Base-by-base conservation (phyloP, 345 rosid species). In the Rhodomyrtus tomentosa region DNA sequence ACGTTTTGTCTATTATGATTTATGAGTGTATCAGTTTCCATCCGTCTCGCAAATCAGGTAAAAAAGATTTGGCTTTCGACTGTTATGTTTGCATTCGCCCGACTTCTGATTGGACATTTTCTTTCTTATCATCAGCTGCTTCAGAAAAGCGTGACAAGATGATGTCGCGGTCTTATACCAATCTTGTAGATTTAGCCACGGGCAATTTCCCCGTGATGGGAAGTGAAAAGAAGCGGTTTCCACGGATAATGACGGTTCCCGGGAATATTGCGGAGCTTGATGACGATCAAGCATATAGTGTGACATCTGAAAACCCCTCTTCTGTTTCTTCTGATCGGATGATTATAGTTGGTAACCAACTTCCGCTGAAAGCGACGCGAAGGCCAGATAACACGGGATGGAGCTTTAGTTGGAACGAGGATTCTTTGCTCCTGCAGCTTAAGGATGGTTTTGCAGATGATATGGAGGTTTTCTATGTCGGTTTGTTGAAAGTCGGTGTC, bases 131-230 rank as follows among this genome's bases (percentile, higher is more conserved):
- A 81, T 50, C 56, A 51, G 83, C 42, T 51, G 56, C 49, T 36
- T 8, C 36, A 11, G 15, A 25, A 24, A 52, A 53, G 86, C 54
- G 50, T 10, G 81, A 50, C 55, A 73, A 88, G 88, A 93, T 93
- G 95, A 91, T 91, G 82, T 91, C 90, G 14, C 87, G 91, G 85
- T 92, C 95, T 27, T 91, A 89, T 81, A 89, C 93, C 84, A 91
- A 91, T 87, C 92, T 93, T 49, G 83, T 88, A 52, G 93, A 92
- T 88, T 90, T 91, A 83, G 92, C 91, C n/a, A 87, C 94, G 0
- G 94, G 93, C 51, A 93, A 92, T 83, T 89, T 90, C 79, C 91
- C 93, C 16, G 86, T 58, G 5, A 85, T 90, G 89, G 89, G 89
- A 74, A 90, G 85, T 68, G 93, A 89, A 38, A 56, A 58, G 83